Base-by-base conservation (phyloP, 228 moss, liverwort and hornwort species). In the Sphagnum magellanicum region DNA sequence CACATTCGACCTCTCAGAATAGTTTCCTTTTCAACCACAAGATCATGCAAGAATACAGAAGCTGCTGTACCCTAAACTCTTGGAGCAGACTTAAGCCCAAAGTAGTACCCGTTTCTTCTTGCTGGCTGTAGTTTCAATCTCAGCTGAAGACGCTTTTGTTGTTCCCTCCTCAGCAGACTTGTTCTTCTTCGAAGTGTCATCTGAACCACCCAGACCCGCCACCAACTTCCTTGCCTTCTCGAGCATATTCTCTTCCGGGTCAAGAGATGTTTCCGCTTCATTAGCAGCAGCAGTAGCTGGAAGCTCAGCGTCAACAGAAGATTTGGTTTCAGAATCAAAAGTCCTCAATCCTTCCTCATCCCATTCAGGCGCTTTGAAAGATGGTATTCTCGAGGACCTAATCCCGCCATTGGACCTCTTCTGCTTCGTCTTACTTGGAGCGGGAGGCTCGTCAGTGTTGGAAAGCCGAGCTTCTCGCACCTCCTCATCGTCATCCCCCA, bases 141-240 rank as follows among this genome's bases (percentile, higher is more conserved):
- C 72, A 60, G 4, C 70, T 6, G 70, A 49, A 32, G 32, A 32
- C 32, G 32, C 32, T 63, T 53, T 68, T 49, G 74, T 74, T 63
- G 65, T 74, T 78, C 80, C 78, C 80, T 83, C 80, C 66, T 63
- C 72, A 10, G 67, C 58, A 50, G 71, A 49, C 17, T 72, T 80
- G 59, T 65, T 66, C 48, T 72, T 80, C 59, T 65, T 63, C 63
- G 81, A 71, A 68, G 57, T 65, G 52, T 52, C 65, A 67, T 16
- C 77, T 53, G 66, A 66, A 48, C 76, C 76, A 32, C 80, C 78
- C 76, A 83, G 65, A 50, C 74, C 78, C 59, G 83, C 76, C 68
- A 83, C 83, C 83, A 87, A 76, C 63, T 74, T 72, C 70, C 87
- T 80, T 50, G 83, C 87, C 78, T 83, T 87, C 70, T 72, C 83